These are phyloP conservation scores for Trichoderma oligosporum DNA, from an alignment of 2,329 filamentous ascomycete species.

Conservation along the genomic window DNA sequence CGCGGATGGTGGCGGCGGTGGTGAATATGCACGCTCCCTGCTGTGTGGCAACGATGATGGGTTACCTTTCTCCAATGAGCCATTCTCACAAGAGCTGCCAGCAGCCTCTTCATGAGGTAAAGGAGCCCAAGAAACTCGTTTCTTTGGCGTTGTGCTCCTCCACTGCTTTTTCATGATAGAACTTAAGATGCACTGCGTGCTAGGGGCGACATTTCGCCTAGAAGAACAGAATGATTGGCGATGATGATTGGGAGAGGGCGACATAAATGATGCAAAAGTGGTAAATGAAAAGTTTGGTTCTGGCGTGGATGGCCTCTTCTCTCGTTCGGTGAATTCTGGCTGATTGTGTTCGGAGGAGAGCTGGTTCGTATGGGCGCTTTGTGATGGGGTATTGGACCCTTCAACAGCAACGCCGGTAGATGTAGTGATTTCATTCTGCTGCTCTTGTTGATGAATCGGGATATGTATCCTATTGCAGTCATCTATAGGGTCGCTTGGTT, in stretches of 20 bases:
- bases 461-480: too few relatives aligned
- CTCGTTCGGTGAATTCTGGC: not conserved
- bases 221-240: conserved; percentile 15
- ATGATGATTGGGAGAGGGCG: conserved; percentile 43
- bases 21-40: conserved; percentile 23
- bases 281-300: conserved; percentile 49
- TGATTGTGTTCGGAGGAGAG: not conserved
- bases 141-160: conserved; percentile 26
- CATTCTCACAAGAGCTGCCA: not conserved
- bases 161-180: conserved; percentile 37
- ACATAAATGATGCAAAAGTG: conserved; percentile 51
- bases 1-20: conserved; percentile 44
- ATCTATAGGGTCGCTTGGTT: not conserved
- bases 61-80: not conserved
- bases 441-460: not conserved
- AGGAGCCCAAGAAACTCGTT: conserved; percentile 38
- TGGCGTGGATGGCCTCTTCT: conserved; percentile 36
- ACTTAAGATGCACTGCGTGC: conserved; percentile 35
- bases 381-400: not conserved
- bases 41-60: conserved; percentile 20
- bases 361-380: not conserved
- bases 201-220: conserved; percentile 24
- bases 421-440: not conserved
- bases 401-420: not conserved
- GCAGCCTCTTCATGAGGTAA: conserved; percentile 30